Evolutionary conservation across 352 stramenopile genomes (phyloP).

Genomic region (Globisporangium cederbergense): DNA sequence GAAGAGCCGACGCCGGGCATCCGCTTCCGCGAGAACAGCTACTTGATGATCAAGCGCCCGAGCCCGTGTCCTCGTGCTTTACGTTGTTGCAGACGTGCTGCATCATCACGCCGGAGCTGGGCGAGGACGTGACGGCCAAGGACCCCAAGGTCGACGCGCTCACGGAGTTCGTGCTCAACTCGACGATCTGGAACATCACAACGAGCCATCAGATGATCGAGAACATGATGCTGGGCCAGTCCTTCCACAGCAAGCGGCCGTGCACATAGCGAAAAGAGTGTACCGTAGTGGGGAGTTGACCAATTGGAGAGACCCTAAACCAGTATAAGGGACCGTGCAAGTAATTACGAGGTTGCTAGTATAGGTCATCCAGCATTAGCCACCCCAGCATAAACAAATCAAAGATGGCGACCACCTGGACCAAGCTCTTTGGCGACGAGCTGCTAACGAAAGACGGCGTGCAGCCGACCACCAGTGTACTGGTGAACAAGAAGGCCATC

Average conservation of each 20-base stretch:
- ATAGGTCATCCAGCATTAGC: too few species aligned
- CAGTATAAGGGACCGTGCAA: too few species aligned
- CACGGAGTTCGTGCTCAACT: constrained; percentile 49
- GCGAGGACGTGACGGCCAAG: background rate
- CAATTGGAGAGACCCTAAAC: too few species aligned
- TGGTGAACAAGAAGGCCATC: constrained; percentile 36
- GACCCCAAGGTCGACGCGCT: constrained; percentile 33
- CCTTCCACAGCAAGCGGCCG: constrained; percentile 5
- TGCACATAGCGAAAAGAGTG: background rate
- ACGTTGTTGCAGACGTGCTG: constrained; percentile 53
- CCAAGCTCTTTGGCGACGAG: constrained; percentile 18
- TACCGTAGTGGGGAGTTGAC: too few species aligned
- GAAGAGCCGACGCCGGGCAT: constrained; percentile 33
- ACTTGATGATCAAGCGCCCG: constrained; percentile 45
- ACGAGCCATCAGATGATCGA: constrained; percentile 54
- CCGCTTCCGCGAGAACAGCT: constrained; percentile 53
- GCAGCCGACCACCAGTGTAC: constrained; percentile 9
- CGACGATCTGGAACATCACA: constrained; percentile 34
- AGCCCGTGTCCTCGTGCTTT: constrained; percentile 26
- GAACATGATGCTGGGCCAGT: constrained; percentile 32
- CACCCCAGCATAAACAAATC: constrained; percentile 1
- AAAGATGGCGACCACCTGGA: constrained; percentile 10
- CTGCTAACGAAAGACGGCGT: constrained; percentile 19
- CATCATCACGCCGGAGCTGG: constrained; percentile 39
- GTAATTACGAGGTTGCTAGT: too few species aligned